Base-by-base conservation (phyloP, 371 early-diverging fungal genomes). In the Mucor saturninus region DNA sequence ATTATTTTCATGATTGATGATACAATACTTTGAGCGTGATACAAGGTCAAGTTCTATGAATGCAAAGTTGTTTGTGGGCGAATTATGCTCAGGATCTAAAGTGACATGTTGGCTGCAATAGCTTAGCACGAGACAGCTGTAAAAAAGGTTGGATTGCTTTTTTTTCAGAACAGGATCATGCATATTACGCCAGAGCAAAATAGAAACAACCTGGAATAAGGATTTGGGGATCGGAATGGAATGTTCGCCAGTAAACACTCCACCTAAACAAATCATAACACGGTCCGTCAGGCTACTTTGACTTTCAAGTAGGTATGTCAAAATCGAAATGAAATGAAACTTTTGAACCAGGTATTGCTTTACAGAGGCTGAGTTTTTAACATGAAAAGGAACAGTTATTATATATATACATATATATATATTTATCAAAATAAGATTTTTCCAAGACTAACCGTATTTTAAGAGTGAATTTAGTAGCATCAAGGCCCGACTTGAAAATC, bases 21-120 rank as follows among this genome's bases (percentile, higher is more conserved):
- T 30, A 28, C 81, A 76, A 56, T 69, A 75, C 32, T 67, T 69
- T 3, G 81, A 71, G 11, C 74, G 64, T 0, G 64, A 59, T 0
- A 56, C 50, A 11, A 75, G 42, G 31, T 80, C 80, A 15, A 80
- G 66, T 39, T 76, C 72, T 1, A 65, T 73, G 63, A 73, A 78
- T 14, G 56, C 38, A 8, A 50, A 15, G 28, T 54, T 61, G n/a
- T 61, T 64, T 26, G 57, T 59, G 48, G 31, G 1, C 14, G 26
- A 32, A 28, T 35, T 49, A 28, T 50, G 14, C 26, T 10, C 10
- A 37, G 5, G 15, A 8, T 43, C 38, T 5, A 21, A 3, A 7
- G 66, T 29, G 13, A 64, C 62, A 38, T 38, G 61, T 6, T 67
- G 73, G 11, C 71, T 71, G 5, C 72, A 73, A 32, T 67, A 76